Evolutionary conservation across 345 rosid genomes (phyloP), one percentile per base, ranked within the genome.

Genomic region (Eucalyptus viminalis): DNA sequence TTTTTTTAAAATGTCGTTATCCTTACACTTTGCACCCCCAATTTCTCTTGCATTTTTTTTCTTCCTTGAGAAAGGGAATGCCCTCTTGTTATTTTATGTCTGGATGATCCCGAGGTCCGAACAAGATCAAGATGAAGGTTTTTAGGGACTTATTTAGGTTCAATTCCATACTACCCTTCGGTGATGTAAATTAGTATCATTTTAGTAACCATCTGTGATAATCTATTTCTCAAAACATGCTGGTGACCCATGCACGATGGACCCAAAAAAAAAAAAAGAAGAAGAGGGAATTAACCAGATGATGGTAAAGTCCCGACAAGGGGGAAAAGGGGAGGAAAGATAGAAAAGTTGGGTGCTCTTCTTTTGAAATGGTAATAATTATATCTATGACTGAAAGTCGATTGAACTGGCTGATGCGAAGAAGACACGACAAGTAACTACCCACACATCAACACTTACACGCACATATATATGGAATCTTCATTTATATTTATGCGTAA

Each of bases 1-100:
- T 53, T 53, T 19, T 53, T 53, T 53, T 53, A 53, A 53, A 11
- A 53, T 21, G 58, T 3, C 0, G 1, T 53, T 53, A 53, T 53
- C 0, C 25, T 0, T 53, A 21, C 0, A 24, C 11, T 53, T 53
- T 53, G 1, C 2, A 0, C 11, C 2, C 5, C 25, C 19, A 53
- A 0, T 53, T 21, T 53, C 5, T 53, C 25, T 53, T 53, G 58
- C 2, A 53, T 8, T 53, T 21, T 7, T 53, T 53, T 8, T 53
- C 58, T 53, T 53, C 4, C 4, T 21, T 53, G 2, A 53, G 8
- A 53, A 53, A 19, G 5, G 11, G 58, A 53, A 53, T 53, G 58
- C 4, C 58, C 58, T 53, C 0, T 53, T 1, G 58, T 8, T 53
- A 8, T 21, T 53, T 53, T 53, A 53, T 8, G 8, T 53, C 25